Percentiles rank a stretch among this genome's conserved stretches.
Evolutionary conservation across 106 monocot species (phyloP).

Genomic region (Dendrobium officinale): DNA sequence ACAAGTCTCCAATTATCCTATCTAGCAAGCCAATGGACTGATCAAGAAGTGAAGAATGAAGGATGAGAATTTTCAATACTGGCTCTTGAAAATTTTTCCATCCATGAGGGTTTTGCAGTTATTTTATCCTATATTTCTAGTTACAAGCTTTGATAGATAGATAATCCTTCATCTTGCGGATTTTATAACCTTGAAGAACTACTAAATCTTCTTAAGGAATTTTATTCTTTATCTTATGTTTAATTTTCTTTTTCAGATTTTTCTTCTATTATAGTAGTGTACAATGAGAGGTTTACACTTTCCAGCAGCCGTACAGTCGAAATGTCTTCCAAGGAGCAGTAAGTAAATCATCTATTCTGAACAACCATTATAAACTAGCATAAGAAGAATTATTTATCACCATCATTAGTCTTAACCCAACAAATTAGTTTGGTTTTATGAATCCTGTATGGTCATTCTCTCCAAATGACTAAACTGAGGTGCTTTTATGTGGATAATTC

Average conservation of each 20-base stretch:
- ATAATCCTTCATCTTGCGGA: background rate
- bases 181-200: background rate
- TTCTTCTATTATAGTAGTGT: background rate
- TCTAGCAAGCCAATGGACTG: background rate
- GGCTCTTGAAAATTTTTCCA: background rate
- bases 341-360: background rate
- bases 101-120: background rate
- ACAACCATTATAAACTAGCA: background rate
- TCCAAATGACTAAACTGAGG: background rate
- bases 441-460: background rate
- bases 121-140: background rate
- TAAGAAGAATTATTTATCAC: background rate
- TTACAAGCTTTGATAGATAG: background rate
- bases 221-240: background rate
- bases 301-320: background rate
- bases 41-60: background rate
- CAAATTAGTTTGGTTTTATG: background rate
- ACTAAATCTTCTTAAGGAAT: background rate
- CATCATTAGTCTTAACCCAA: background rate
- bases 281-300: background rate
- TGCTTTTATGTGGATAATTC: background rate
- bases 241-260: background rate
- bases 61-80: background rate
- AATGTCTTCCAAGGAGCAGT: slow-evolving; percentile 8
- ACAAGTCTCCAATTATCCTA: background rate